Evolutionary conservation across 192 early-diverging fungal genomes (phyloP).

Genomic region (Cladochytrium replicatum): DNA sequence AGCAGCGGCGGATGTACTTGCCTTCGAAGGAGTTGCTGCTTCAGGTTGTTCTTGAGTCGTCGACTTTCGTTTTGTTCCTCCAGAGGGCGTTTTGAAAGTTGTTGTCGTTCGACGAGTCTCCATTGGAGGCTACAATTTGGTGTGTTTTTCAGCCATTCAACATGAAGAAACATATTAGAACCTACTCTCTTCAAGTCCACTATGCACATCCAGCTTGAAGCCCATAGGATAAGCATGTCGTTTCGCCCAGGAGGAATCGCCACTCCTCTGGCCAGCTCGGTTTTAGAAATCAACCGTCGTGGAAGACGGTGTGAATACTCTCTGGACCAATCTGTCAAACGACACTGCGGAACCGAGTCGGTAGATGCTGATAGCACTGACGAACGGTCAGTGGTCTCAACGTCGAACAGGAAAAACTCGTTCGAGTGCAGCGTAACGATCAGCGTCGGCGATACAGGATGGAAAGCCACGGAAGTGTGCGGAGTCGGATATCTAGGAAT

Average conservation of each 20-base stretch:
- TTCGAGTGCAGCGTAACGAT: constrained; percentile 53
- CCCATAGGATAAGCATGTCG: constrained; percentile 58
- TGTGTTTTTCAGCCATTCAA: too few species aligned
- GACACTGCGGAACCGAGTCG: too few species aligned
- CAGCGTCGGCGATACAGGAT: constrained; percentile 43
- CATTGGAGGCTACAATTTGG: too few species aligned
- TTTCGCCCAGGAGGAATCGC: constrained; percentile 56
- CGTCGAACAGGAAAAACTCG: constrained; percentile 73
- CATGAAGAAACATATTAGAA: too few species aligned
- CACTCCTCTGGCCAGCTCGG: constrained; percentile 65
- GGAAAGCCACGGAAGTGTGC: constrained; percentile 60
- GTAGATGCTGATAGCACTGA: too few species aligned
- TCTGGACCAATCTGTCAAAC: constrained; percentile 74
- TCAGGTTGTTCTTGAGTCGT: constrained; percentile 33
- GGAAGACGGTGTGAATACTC: constrained; percentile 60
- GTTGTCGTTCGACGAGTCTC: not conserved
- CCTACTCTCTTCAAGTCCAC: constrained; percentile 63
- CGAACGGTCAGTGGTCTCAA: too few species aligned
- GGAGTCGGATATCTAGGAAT: constrained; percentile 51
- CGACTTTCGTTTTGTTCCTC: constrained; percentile 5
- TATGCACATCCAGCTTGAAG: constrained; percentile 55
- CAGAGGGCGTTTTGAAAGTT: not conserved
- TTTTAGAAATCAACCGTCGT: constrained; percentile 44
- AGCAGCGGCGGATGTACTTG: constrained; percentile 25
- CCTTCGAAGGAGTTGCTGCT: constrained; percentile 24